Evolutionary conservation across 495 filamentous ascomycete genomes (phyloP).

Genomic region (Penicillium desertorum): DNA sequence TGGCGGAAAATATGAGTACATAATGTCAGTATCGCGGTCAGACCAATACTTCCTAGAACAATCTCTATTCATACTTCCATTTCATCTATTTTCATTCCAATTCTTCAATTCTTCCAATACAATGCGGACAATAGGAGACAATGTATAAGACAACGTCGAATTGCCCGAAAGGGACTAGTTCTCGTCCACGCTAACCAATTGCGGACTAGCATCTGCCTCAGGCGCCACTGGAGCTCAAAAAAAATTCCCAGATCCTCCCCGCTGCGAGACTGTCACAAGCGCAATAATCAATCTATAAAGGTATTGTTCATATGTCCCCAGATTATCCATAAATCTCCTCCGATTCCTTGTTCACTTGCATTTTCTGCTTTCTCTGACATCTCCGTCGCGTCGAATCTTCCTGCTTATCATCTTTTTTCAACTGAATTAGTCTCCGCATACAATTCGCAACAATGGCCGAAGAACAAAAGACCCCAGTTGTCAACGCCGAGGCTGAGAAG

Average conservation of each 20-base stretch:
- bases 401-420: conserved; percentile 9
- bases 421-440: conserved; percentile 4
- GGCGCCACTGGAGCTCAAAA: conserved; percentile 36
- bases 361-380: background rate
- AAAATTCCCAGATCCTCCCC: conserved; percentile 34
- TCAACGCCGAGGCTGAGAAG: conserved; percentile 44
- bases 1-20: background rate
- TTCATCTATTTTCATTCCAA: background rate
- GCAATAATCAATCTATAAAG: conserved; percentile 3
- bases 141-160: background rate
- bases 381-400: conserved; percentile 1
- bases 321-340: background rate
- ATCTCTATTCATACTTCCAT: background rate
- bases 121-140: background rate
- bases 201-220: conserved; percentile 26
- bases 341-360: background rate
- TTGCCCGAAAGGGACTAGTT: background rate
- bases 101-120: background rate
- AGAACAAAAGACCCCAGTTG: conserved; percentile 39
- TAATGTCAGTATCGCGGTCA: background rate
- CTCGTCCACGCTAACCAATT: conserved; percentile 6
- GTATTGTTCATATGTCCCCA: background rate
- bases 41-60: background rate
- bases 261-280: conserved; percentile 24
- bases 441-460: conserved; percentile 38